phyloP scores from a whole-genome alignment of 345 rosid genomes.

The Pugionium cornutum region DNA sequence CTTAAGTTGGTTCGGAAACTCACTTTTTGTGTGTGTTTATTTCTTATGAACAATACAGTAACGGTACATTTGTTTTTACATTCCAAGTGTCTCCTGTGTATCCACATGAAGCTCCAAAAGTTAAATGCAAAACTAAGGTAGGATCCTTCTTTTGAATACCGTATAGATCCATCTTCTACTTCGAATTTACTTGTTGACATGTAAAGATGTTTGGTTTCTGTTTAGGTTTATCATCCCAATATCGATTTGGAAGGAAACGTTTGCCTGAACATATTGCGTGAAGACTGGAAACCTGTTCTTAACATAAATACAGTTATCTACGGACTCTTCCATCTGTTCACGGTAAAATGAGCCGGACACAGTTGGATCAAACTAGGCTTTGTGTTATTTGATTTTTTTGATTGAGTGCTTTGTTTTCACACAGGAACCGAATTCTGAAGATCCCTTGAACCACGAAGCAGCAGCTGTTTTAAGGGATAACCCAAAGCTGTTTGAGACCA shows the following conservation, averaged over 20 bases:
- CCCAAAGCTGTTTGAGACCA: slow-evolving; percentile 68
- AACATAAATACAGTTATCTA: slow-evolving; percentile 89
- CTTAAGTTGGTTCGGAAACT: not conserved
- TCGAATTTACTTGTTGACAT: not conserved
- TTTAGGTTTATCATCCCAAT: slow-evolving; percentile 91
- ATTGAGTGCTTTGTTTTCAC: not conserved
- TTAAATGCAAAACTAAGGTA: slow-evolving; percentile 98
- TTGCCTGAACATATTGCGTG: slow-evolving; percentile 88
- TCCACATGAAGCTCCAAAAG: slow-evolving; percentile 96
- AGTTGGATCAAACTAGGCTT: not conserved
- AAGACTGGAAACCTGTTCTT: slow-evolving; percentile 99
- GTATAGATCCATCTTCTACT: not conserved
- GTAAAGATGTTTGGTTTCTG: not conserved
- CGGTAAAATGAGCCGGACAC: slow-evolving; percentile 46
- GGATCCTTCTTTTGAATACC: not conserved
- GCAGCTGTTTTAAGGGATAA: slow-evolving; percentile 86
- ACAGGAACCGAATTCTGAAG: slow-evolving; percentile 92
- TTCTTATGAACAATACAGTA: slow-evolving; percentile 42
- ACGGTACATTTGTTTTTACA: slow-evolving; percentile 82
- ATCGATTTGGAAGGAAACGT: slow-evolving; percentile 99
- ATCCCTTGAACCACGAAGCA: slow-evolving; percentile 94
- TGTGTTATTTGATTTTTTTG: not conserved
- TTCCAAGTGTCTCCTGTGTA: slow-evolving; percentile 87
- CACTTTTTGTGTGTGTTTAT: not conserved
- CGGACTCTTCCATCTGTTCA: slow-evolving; percentile 89